phyloP scores from a whole-genome alignment of 805 yeast species.

The Allodekkera sacchari region DNA sequence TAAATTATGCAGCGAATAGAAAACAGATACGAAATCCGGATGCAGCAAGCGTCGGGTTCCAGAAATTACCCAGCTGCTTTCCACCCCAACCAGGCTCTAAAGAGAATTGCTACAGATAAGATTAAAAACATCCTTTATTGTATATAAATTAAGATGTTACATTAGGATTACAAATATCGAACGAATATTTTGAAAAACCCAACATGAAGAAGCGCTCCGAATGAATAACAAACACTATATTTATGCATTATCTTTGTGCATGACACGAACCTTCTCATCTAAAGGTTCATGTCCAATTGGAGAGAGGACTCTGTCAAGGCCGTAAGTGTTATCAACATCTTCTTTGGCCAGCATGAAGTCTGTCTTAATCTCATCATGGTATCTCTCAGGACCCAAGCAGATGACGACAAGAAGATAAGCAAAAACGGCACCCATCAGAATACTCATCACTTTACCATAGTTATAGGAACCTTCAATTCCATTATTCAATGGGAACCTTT shows the following conservation, averaged over 20 bases:
- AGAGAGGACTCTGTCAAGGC: conserved; percentile 5
- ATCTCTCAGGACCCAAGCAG: conserved; percentile 8
- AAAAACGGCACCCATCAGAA: conserved; percentile 59
- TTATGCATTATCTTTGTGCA: conserved; percentile 1
- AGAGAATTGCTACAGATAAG: no score
- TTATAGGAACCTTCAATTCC: conserved; percentile 33
- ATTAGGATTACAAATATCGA: no score
- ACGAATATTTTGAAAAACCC: neutral
- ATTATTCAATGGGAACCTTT: conserved; percentile 42
- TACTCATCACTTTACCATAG: conserved; percentile 66
- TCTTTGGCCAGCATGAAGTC: conserved; percentile 6
- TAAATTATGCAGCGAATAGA: no score
- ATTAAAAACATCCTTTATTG: no score
- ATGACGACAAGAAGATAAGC: conserved; percentile 35
- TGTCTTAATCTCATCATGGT: conserved; percentile 6
- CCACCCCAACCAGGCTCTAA: no score
- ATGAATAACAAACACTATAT: neutral
- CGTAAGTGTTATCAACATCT: conserved; percentile 5
- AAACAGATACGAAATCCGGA: no score
- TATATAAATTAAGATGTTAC: no score
- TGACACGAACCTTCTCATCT: conserved; percentile 5
- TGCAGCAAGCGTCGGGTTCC: no score
- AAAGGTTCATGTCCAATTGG: conserved; percentile 4
- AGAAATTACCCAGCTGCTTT: no score
- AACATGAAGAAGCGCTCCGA: neutral